Percentiles rank a stretch among this genome's conserved stretches.
These are phyloP conservation scores for Lachancea fermentati DNA, from an alignment of 805 yeast species.

Conservation along the genomic window DNA sequence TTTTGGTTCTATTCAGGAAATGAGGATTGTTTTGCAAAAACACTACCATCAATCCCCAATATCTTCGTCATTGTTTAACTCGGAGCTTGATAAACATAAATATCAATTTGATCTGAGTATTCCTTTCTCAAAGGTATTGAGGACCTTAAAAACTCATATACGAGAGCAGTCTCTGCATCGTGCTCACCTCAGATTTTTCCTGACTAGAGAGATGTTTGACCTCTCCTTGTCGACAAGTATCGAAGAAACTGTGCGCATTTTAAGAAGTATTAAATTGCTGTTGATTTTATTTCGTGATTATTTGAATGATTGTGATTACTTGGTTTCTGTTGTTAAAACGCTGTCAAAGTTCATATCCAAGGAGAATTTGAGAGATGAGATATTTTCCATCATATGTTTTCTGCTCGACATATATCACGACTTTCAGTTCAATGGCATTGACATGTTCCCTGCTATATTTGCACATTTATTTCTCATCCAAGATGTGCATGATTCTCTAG, in stretches of 20 bases:
- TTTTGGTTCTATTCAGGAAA: slow-evolving; percentile 1
- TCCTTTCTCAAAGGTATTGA: slow-evolving; percentile 8
- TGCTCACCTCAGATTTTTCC: slow-evolving; percentile 12
- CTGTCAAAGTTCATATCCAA: slow-evolving; percentile 13
- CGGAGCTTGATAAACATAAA: background rate
- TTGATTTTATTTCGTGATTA: slow-evolving; percentile 12
- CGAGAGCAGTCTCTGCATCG: background rate
- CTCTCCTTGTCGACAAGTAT: slow-evolving; percentile 9
- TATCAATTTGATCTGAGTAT: slow-evolving; percentile 12
- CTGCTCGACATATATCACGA: slow-evolving; percentile 9
- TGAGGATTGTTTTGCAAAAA: background rate
- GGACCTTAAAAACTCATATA: slow-evolving; percentile 8
- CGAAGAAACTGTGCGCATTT: slow-evolving; percentile 11
- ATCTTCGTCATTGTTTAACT: background rate
- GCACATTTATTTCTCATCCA: slow-evolving; percentile 10
- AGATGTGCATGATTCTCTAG: background rate
- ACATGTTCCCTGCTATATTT: slow-evolving; percentile 14
- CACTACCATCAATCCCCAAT: slow-evolving; percentile 1
- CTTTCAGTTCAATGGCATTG: slow-evolving; percentile 6
- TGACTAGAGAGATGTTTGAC: slow-evolving; percentile 19
- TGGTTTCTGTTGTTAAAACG: slow-evolving; percentile 8
- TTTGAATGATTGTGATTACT: slow-evolving; percentile 3
- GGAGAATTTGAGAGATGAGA: slow-evolving; percentile 15
- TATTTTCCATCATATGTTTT: slow-evolving; percentile 8
- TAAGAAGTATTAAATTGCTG: slow-evolving; percentile 19